Percentiles rank a stretch among this genome's conserved stretches.
phyloP scores from a whole-genome alignment of 148 eudicot species.

The Nepenthes gracilis region DNA sequence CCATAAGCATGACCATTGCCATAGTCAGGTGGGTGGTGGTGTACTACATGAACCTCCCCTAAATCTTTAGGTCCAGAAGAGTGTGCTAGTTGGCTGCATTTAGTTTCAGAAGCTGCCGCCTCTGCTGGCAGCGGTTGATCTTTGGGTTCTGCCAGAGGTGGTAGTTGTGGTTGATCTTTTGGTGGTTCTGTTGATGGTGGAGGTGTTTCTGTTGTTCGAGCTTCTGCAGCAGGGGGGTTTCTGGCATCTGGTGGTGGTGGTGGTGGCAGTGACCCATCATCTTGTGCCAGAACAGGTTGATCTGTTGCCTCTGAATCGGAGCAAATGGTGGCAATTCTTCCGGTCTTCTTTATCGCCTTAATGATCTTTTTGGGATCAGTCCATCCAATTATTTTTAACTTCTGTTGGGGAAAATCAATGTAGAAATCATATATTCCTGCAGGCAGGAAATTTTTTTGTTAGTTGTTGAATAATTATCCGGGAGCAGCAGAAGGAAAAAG shows the following conservation, averaged over 20 bases:
- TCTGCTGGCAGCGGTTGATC: constrained; percentile 28
- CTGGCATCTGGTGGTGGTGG: too few relatives aligned
- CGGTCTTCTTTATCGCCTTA: constrained; percentile 71
- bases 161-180: constrained; percentile 8
- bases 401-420: constrained; percentile 67
- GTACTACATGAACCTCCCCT: constrained; percentile 34
- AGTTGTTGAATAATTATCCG: neutral
- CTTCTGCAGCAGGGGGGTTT: neutral
- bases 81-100: constrained; percentile 19
- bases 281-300: constrained; percentile 22
- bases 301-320: constrained; percentile 44
- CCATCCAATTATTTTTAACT: constrained; percentile 60
- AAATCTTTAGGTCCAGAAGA: constrained; percentile 21
- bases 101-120: constrained; percentile 12
- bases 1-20: constrained; percentile 20
- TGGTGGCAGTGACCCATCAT: constrained; percentile 4
- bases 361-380: constrained; percentile 74
- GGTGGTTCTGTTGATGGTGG: constrained; percentile 8
- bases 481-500: neutral
- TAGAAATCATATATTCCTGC: constrained; percentile 66
- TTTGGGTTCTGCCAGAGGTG: constrained; percentile 15
- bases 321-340: constrained; percentile 70
- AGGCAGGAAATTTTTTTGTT: neutral
- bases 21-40: constrained; percentile 39
- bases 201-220: constrained; percentile 8